phyloP scores from a whole-genome alignment of 1,139 yeast species.

The Pichia sp. region DNA sequence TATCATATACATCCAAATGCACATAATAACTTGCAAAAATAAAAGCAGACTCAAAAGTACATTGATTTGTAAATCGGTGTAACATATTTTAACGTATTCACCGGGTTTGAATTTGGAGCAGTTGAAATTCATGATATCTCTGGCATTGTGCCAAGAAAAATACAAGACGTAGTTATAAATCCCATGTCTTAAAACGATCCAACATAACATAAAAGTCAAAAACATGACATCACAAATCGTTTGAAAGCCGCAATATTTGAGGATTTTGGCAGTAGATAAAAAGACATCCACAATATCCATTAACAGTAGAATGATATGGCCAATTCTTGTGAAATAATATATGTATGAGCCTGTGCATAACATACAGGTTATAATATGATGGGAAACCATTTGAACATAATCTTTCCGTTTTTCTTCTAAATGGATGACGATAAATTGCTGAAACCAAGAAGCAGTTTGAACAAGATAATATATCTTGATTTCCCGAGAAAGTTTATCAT shows the following conservation, averaged over 20 bases:
- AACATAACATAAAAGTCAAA: constrained; percentile 53
- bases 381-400: constrained; percentile 78
- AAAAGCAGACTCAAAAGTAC: constrained; percentile 49
- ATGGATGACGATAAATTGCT: constrained; percentile 69
- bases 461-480: constrained; percentile 67
- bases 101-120: constrained; percentile 26
- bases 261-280: constrained; percentile 65
- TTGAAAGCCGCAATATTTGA: constrained; percentile 61
- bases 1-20: constrained; percentile 73
- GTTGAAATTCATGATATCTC: constrained; percentile 32
- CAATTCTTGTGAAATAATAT: constrained; percentile 66
- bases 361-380: constrained; percentile 72
- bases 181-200: constrained; percentile 72
- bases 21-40: constrained; percentile 57
- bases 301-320: constrained; percentile 65
- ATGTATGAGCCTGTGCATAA: constrained; percentile 67
- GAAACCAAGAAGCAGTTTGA: constrained; percentile 72
- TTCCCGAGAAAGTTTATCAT: constrained; percentile 37
- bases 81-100: constrained; percentile 36
- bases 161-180: constrained; percentile 60
- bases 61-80: constrained; percentile 44
- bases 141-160: constrained; percentile 36
- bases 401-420: constrained; percentile 78
- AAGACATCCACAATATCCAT: constrained; percentile 82
- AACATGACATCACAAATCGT: constrained; percentile 63